These are phyloP conservation scores for Komagataella pseudopastoris DNA, from an alignment of 805 yeast genomes.

Conservation along the genomic window DNA sequence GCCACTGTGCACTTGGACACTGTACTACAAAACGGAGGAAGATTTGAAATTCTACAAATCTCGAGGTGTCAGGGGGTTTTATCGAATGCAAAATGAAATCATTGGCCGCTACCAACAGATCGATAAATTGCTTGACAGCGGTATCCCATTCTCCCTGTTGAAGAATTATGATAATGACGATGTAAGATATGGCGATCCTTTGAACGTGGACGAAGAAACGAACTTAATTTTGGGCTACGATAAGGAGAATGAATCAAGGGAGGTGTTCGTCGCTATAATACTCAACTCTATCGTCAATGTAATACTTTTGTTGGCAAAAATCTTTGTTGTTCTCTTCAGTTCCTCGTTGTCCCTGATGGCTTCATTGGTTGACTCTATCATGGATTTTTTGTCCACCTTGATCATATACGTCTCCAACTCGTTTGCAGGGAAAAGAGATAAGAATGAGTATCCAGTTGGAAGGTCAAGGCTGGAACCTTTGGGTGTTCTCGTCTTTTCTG, in stretches of 20 bases:
- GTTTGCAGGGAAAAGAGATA: constrained; percentile 23
- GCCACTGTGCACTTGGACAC: constrained; percentile 28
- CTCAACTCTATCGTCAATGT: constrained; percentile 51
- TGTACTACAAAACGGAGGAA: constrained; percentile 9
- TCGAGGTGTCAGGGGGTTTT: constrained; percentile 25
- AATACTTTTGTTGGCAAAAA: constrained; percentile 44
- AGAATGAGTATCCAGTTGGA: constrained; percentile 49
- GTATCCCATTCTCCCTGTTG: constrained; percentile 53
- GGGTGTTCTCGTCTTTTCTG: constrained; percentile 62
- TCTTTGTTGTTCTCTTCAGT: constrained; percentile 46
- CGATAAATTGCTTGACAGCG: constrained; percentile 57
- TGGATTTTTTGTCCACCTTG: constrained; percentile 63
- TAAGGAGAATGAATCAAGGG: constrained; percentile 23
- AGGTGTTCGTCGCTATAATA: constrained; percentile 46
- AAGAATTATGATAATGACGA: constrained; percentile 37
- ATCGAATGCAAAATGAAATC: constrained; percentile 44
- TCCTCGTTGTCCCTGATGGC: constrained; percentile 67
- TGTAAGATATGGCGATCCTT: constrained; percentile 1
- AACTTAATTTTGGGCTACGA: constrained; percentile 39
- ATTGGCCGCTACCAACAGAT: constrained; percentile 44
- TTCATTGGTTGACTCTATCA: constrained; percentile 61
- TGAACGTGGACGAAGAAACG: constrained; percentile 42
- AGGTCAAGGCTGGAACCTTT: constrained; percentile 62
- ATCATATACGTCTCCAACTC: constrained; percentile 54
- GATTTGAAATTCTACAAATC: constrained; percentile 13